Evolutionary conservation across 805 yeast species (phyloP).

Genomic region (Candida qinlingensis): DNA sequence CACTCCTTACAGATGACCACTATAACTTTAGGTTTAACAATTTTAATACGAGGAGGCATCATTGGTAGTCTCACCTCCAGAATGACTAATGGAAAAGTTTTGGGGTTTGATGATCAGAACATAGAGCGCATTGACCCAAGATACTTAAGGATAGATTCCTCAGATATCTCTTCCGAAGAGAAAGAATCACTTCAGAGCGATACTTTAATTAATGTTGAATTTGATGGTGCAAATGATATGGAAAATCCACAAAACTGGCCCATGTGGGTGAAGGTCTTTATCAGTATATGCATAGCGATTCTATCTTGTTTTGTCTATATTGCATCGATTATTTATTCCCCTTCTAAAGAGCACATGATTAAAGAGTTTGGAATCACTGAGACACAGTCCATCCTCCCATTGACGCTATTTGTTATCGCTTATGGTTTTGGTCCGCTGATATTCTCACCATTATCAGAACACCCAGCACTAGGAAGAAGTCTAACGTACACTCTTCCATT

Average conservation of each 20-base stretch:
- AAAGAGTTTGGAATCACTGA: slow-evolving; percentile 40
- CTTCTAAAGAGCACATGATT: slow-evolving; percentile 41
- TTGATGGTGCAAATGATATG: slow-evolving; percentile 34
- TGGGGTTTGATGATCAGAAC: background rate
- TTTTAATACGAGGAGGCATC: slow-evolving; percentile 2
- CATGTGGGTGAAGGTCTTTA: slow-evolving; percentile 30
- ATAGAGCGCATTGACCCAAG: too few relatives aligned
- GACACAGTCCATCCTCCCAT: slow-evolving; percentile 43
- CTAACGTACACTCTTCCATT: slow-evolving; percentile 42
- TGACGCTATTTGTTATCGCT: slow-evolving; percentile 52
- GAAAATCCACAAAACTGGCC: slow-evolving; percentile 59
- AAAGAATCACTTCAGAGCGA: background rate
- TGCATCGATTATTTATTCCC: slow-evolving; percentile 53
- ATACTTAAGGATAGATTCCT: background rate
- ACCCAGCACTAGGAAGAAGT: slow-evolving; percentile 48
- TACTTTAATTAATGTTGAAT: background rate
- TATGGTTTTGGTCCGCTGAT: slow-evolving; percentile 58
- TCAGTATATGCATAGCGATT: slow-evolving; percentile 37
- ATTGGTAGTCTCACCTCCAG: background rate
- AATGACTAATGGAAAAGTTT: background rate
- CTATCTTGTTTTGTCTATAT: slow-evolving; percentile 48
- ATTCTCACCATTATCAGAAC: slow-evolving; percentile 55
- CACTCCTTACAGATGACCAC: too few relatives aligned
- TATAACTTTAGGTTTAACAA: background rate
- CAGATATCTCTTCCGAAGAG: background rate